Evolutionary conservation across 2,329 filamentous ascomycete species (phyloP).

Genomic region (Sporothrix variecibatus): DNA sequence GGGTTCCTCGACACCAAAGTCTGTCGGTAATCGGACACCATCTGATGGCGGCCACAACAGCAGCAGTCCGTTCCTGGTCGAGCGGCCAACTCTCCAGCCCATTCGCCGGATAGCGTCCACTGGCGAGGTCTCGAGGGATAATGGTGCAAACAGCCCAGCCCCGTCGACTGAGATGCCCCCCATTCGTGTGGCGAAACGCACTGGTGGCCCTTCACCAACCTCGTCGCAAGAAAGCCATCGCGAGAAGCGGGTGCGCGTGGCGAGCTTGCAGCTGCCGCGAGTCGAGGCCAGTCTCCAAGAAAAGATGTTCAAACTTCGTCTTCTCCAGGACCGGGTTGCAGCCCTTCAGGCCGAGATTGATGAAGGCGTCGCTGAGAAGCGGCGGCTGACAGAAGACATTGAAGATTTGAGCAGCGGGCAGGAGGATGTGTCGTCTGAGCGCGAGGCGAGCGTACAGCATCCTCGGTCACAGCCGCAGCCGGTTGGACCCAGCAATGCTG

Average conservation of each 20-base stretch:
- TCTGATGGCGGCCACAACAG: constrained; percentile 33
- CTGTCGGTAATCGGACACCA: constrained; percentile 34
- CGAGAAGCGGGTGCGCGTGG: constrained; percentile 40
- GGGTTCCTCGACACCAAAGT: constrained; percentile 37
- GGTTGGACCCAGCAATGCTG: background rate
- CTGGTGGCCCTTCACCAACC: constrained; percentile 25
- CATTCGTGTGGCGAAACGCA: constrained; percentile 35
- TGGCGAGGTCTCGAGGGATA: background rate
- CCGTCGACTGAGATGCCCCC: constrained; percentile 28
- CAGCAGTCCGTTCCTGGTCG: background rate
- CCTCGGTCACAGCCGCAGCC: background rate
- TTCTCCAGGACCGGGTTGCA: constrained; percentile 50
- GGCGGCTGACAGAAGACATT: constrained; percentile 38
- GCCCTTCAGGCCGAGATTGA: constrained; percentile 52
- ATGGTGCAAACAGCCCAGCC: background rate
- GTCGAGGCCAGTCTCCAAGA: constrained; percentile 45
- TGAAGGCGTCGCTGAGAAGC: constrained; percentile 39
- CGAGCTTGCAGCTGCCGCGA: constrained; percentile 43
- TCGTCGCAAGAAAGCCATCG: constrained; percentile 25
- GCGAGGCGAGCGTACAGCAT: background rate
- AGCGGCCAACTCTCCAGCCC: constrained; percentile 1
- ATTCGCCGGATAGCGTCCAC: constrained; percentile 24
- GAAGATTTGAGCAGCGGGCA: constrained; percentile 43
- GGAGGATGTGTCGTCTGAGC: constrained; percentile 35
- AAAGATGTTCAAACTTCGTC: constrained; percentile 51